These are phyloP conservation scores for Sporisorium iseilematis-ciliati DNA, from an alignment of 1,284 basidiomycete species.

Conservation along the genomic window DNA sequence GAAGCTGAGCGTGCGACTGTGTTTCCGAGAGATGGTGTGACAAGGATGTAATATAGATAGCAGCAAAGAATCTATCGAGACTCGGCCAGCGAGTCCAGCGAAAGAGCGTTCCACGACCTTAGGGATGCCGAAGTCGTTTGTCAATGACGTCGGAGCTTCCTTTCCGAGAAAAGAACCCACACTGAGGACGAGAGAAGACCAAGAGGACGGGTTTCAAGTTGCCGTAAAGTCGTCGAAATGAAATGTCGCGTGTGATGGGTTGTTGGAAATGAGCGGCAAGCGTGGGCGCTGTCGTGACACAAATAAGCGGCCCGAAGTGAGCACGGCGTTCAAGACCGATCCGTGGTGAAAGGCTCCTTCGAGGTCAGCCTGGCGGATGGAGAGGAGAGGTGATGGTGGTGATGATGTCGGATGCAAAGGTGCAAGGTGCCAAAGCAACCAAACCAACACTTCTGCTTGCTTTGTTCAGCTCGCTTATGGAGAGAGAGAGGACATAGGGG, in stretches of 20 bases:
- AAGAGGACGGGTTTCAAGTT: background rate
- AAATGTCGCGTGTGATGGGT: conserved; percentile 31
- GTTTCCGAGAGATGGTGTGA: background rate
- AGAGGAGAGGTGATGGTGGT: conserved; percentile 8
- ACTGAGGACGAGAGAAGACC: background rate
- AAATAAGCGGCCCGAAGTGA: background rate
- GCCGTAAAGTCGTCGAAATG: conserved; percentile 14
- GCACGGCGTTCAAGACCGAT: background rate
- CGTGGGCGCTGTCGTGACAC: background rate
- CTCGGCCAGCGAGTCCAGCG: conserved; percentile 25
- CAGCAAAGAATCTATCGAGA: background rate
- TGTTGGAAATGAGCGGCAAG: background rate
- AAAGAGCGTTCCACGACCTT: background rate
- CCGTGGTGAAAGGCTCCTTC: background rate
- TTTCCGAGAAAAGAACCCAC: background rate
- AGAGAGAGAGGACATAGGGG: conserved; percentile 2
- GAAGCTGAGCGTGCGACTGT: background rate
- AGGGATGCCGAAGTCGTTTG: background rate
- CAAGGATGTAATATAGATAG: background rate
- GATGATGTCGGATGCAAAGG: background rate
- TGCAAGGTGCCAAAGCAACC: background rate
- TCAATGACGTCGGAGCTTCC: background rate
- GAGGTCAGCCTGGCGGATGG: background rate
- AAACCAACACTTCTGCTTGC: background rate
- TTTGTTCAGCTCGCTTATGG: conserved; percentile 1